A percentile compares a stretch with the other conserved stretches of the same genome.
Evolutionary conservation across 1,284 basidiomycete genomes (phyloP).

Genomic region (Coniferiporia weirii): DNA sequence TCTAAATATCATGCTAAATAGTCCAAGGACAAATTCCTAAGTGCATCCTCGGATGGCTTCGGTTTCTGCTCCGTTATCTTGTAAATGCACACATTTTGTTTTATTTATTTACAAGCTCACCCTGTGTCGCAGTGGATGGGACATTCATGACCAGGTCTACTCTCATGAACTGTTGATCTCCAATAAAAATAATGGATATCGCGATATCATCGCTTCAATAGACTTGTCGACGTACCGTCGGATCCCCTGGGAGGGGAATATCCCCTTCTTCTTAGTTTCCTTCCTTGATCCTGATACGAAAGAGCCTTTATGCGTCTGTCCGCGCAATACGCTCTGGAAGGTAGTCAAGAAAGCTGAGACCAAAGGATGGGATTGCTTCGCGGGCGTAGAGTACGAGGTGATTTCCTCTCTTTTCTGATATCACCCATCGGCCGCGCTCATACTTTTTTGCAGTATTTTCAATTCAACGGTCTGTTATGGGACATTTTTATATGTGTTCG

Average conservation of each 20-base stretch:
- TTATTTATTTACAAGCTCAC: background rate
- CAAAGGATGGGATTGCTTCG: constrained; percentile 58
- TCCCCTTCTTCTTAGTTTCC: constrained; percentile 90
- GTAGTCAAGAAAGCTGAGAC: constrained; percentile 47
- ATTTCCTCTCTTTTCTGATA: background rate
- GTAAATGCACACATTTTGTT: constrained; percentile 35
- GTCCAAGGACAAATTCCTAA: constrained; percentile 91
- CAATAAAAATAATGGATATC: constrained; percentile 87
- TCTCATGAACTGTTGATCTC: constrained; percentile 83
- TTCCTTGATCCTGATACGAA: constrained; percentile 84
- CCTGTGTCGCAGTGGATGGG: constrained; percentile 62
- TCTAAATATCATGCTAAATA: constrained; percentile 26
- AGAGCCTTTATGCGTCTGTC: constrained; percentile 76
- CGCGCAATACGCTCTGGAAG: constrained; percentile 72
- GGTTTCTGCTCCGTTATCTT: constrained; percentile 92
- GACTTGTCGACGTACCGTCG: constrained; percentile 83
- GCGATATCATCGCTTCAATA: constrained; percentile 79
- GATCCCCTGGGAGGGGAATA: constrained; percentile 89
- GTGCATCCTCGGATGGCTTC: constrained; percentile 78
- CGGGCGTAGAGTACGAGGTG: constrained; percentile 92
- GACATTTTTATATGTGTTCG: background rate
- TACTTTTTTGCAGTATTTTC: constrained; percentile 69
- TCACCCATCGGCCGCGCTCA: background rate
- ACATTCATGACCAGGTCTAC: constrained; percentile 83
- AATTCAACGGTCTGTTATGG: constrained; percentile 70